A percentile compares a stretch with the other conserved stretches of the same genome.
phyloP scores from a whole-genome alignment of 306 rosid species.

The Carpinus fangiana region DNA sequence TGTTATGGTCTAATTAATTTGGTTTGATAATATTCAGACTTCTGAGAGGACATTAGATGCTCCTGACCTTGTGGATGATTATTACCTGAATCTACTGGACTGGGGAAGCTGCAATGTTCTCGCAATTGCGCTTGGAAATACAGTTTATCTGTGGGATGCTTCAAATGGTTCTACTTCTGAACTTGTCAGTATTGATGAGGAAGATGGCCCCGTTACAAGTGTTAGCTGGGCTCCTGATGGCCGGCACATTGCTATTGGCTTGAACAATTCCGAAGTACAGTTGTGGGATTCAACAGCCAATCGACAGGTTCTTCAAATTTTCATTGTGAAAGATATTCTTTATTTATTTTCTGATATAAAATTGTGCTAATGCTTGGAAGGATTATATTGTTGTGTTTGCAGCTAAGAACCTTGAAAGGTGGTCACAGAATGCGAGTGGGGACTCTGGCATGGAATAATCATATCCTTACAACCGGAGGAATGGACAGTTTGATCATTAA shows the following conservation, averaged over 20 bases:
- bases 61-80: conserved; percentile 73
- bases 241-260: conserved; percentile 64
- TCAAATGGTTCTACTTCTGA: conserved; percentile 58
- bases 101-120: conserved; percentile 73
- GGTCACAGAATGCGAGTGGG: conserved; percentile 75
- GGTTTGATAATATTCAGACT: conserved; percentile 40
- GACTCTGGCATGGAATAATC: conserved; percentile 76
- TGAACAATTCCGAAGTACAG: conserved; percentile 74
- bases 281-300: conserved; percentile 64
- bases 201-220: conserved; percentile 59
- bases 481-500: conserved; percentile 69
- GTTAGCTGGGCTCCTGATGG: conserved; percentile 86
- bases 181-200: conserved; percentile 65
- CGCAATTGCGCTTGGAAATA: conserved; percentile 63
- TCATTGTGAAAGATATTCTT: not conserved
- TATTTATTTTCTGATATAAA: conserved; percentile 7
- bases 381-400: conserved; percentile 20
- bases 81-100: conserved; percentile 71
- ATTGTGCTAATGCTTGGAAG: not conserved
- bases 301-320: conserved; percentile 38
- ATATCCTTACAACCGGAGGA: conserved; percentile 79
- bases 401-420: conserved; percentile 67
- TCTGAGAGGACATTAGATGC: conserved; percentile 87
- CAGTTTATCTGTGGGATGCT: conserved; percentile 79
- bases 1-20: not conserved